Evolutionary conservation across 176 grass and related monocot genomes (phyloP).

Genomic region (Poa annua): DNA sequence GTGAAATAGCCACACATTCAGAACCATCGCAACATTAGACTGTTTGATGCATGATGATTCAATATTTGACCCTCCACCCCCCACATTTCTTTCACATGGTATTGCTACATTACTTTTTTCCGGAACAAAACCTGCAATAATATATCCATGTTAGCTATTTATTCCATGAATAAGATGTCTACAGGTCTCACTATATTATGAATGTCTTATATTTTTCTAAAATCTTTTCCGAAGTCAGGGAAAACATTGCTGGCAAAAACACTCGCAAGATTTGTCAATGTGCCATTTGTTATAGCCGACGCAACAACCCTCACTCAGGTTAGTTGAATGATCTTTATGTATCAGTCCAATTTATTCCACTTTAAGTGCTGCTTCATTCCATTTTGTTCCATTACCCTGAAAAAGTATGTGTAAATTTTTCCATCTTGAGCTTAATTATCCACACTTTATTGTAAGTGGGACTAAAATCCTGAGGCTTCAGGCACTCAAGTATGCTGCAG

Average conservation of each 20-base stretch:
- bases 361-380: neutral
- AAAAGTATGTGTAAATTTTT: neutral
- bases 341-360: slow-evolving; percentile 16
- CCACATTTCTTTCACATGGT: slow-evolving; percentile 8
- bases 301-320: slow-evolving; percentile 80
- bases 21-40: neutral
- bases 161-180: slow-evolving; percentile 27
- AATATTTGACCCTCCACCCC: neutral
- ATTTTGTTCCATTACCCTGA: neutral
- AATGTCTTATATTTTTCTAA: slow-evolving; percentile 46
- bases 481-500: neutral
- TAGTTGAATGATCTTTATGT: slow-evolving; percentile 29
- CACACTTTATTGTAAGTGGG: neutral
- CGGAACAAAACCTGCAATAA: neutral
- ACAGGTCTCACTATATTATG: neutral
- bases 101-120: slow-evolving; percentile 10
- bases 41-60: neutral
- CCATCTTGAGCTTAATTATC: slow-evolving; percentile 1
- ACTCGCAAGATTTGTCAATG: slow-evolving; percentile 73
- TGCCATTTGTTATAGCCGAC: slow-evolving; percentile 77
- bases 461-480: neutral
- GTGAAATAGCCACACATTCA: neutral
- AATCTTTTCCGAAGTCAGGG: slow-evolving; percentile 74
- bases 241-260: slow-evolving; percentile 87
- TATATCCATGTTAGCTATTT: slow-evolving; percentile 19